Conservation (phyloP, 2,329 filamentous ascomycete species). For the Aspergillus melleus region DNA sequence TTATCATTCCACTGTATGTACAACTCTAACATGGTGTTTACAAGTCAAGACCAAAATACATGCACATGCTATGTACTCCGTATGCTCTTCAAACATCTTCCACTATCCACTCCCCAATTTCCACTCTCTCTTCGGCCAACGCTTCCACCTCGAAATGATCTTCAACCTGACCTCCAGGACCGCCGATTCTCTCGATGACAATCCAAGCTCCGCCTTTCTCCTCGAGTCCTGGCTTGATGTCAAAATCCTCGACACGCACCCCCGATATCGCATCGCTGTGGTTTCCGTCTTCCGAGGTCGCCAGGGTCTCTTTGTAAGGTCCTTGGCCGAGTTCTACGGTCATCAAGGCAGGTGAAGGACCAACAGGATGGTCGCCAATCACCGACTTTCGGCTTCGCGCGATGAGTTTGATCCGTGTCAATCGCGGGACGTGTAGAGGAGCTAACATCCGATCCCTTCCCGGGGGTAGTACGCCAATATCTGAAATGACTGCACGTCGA, state of each 20-base stretch:
- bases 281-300: constrained; percentile 69
- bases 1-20: not conserved
- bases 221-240: constrained; percentile 66
- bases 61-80: not conserved
- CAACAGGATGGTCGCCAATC: constrained; percentile 39
- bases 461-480: constrained; percentile 51
- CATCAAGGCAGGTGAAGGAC: constrained; percentile 61
- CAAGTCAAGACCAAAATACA: not conserved
- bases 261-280: constrained; percentile 68
- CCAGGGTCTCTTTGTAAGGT: constrained; percentile 64
- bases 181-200: constrained; percentile 77
- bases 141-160: constrained; percentile 46
- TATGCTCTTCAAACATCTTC: constrained; percentile 26
- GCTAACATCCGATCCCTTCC: constrained; percentile 56
- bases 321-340: constrained; percentile 73
- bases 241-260: constrained; percentile 71
- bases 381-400: constrained; percentile 48
- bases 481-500: constrained; percentile 57
- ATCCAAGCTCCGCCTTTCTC: constrained; percentile 68
- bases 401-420: constrained; percentile 65
- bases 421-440: constrained; percentile 50
- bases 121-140: constrained; percentile 43
- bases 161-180: constrained; percentile 52
- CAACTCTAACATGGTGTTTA: not conserved
- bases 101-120: constrained; percentile 44